Evolutionary conservation across 441 rosid species (phyloP), one percentile per base, ranked within the genome.

Genomic region (Bocquillonia castaneifolia): DNA sequence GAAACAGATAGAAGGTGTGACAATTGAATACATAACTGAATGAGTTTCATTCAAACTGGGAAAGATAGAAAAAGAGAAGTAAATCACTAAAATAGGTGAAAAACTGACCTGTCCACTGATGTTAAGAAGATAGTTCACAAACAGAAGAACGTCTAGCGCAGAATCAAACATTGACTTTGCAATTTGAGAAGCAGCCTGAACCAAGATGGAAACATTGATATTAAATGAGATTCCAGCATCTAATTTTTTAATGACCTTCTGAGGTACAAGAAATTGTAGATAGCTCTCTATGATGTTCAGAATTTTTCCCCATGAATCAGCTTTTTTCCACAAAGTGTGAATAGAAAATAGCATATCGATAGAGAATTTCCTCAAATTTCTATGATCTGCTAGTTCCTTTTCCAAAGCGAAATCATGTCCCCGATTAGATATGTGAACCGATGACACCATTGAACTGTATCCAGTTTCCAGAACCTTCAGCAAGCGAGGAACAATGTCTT

Each of bases 161-260:
- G 91, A 88, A 81, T 92, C 97, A 79, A 92, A 88, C 97, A 92
- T 95, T 64, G 74, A 78, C 82, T 82, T 88, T 17, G 87, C 88
- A 79, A 89, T 83, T 86, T 91, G 99, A 69, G 91, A 82, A 77
- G 90, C 77, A 55, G 98, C 90, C 75, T 88, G 98, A 72, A 90
- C 85, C 75, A 91, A 68, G 69, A 87, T 78, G 71, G 85, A 77
- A 66, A 81, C 69, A 65, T 74, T 77, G 59, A 83, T 75, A 80
- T 80, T 79, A 71, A 77, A 80, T 72, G 82, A 74, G 76, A 73
- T 72, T 72, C 77, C 80, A 70, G 80, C 81, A 74, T 77, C 85
- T 63, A 75, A 55, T 42, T 79, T 78, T 68, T 88, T 85, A 63
- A 76, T 70, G 61, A 74, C 78, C 76, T 91, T 95, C 77, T 71